Evolutionary conservation across 2,329 filamentous ascomycete genomes (phyloP).

Genomic region (Monilinia fructicola): DNA sequence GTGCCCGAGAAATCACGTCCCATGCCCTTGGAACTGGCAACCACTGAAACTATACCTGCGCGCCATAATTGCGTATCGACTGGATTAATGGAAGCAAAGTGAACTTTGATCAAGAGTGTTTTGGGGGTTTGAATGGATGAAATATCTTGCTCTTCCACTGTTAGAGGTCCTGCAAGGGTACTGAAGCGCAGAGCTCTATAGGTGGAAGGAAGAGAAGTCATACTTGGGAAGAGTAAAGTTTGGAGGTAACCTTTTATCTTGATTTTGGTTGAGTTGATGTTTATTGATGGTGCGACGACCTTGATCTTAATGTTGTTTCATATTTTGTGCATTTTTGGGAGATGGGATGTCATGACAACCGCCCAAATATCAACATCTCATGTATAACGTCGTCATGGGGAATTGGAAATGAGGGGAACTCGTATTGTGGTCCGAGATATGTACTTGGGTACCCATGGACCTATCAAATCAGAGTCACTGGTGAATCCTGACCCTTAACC

Average conservation of each 20-base stretch:
- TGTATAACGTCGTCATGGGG: not conserved
- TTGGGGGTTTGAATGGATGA: constrained; percentile 30
- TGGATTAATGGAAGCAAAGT: constrained; percentile 39
- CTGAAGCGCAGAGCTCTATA: constrained; percentile 30
- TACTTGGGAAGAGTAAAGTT: not conserved
- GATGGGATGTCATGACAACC: not conserved
- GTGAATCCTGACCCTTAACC: no score
- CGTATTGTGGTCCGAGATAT: constrained; percentile 4
- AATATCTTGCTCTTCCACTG: constrained; percentile 32
- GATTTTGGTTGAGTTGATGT: not conserved
- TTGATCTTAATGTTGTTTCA: not conserved
- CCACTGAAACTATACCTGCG: constrained; percentile 32
- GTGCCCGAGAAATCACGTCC: constrained; percentile 39
- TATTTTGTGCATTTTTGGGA: not conserved
- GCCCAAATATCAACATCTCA: not conserved
- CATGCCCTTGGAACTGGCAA: constrained; percentile 38
- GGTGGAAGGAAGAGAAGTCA: constrained; percentile 16
- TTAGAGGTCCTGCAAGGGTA: constrained; percentile 27
- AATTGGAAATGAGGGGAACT: not conserved
- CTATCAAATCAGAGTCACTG: no score
- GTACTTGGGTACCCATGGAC: not conserved
- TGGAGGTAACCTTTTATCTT: no score
- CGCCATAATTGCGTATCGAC: constrained; percentile 39
- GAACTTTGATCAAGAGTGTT: constrained; percentile 36
- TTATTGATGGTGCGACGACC: not conserved